These are phyloP conservation scores for Colletotrichum lentis DNA, from an alignment of 2,329 filamentous ascomycete genomes.

Conservation along the genomic window DNA sequence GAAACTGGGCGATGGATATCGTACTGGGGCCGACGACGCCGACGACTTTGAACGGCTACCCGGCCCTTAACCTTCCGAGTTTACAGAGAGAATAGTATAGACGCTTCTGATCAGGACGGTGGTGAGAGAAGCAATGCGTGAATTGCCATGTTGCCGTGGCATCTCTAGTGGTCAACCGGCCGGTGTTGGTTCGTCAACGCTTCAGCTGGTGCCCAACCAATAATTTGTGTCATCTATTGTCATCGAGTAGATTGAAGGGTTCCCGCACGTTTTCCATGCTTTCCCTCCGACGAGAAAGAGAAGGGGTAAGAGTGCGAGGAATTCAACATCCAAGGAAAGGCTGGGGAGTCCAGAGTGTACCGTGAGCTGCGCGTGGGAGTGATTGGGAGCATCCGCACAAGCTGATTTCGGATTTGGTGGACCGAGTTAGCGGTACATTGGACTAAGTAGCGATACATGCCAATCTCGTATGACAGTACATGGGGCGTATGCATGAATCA, in stretches of 20 bases:
- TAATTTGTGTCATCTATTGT: conserved; percentile 4
- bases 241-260: not conserved
- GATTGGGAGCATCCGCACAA: conserved; percentile 31
- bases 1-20: conserved; percentile 1
- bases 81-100: no score
- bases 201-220: not conserved
- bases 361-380: conserved; percentile 22
- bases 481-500: conserved; percentile 42
- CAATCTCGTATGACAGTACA: conserved; percentile 43
- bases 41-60: no score
- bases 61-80: no score
- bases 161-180: not conserved
- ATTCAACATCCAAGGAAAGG: conserved; percentile 6
- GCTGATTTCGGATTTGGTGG: conserved; percentile 30
- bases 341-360: conserved; percentile 25
- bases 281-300: not conserved
- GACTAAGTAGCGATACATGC: conserved; percentile 43
- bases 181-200: not conserved
- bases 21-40: no score
- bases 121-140: not conserved
- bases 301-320: not conserved
- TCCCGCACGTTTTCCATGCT: conserved; percentile 1
- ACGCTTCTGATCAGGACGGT: not conserved
- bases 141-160: not conserved
- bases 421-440: conserved; percentile 38